Base-by-base conservation (phyloP, 2,329 filamentous ascomycete species). In the Cladosporium sphaerospermum region DNA sequence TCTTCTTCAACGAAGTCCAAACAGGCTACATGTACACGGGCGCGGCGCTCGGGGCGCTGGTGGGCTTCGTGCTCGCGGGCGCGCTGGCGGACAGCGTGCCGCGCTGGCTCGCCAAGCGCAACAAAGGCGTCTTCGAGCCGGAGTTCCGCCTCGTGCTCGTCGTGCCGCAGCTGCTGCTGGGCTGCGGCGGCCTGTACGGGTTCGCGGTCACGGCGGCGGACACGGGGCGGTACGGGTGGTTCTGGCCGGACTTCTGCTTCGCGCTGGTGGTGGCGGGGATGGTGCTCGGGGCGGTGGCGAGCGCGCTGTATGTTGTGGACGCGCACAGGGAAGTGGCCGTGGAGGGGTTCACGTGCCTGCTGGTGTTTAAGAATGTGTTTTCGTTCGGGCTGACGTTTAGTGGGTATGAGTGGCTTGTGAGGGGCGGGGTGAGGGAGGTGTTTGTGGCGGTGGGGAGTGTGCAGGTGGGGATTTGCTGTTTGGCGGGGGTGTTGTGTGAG, bases 351-450 rank as follows among this genome's bases (percentile, higher is more conserved):
- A 96, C 90, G 0, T 88, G 89, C 70, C 81, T 93, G 67, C 80
- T 96, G 59, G 84, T 96, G 51, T 96, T 96, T 77, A 96, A 96
- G 72, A 96, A 96, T 70, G 80, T 96, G 57, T 95, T 96, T 73
- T 88, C 85, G 57, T 96, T 95, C 63, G 82, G 83, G 6, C 74
- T 96, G 53, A 95, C 91, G 0, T 95, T 85, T 67, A 86, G 82
- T 60, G 89, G 89, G 1, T 95, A 89, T 63, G 77, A 90, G 54
- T 96, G 92, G 91, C 77, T 96, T 23, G 77, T 86, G 9, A 59
- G 72, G 1, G 66, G 67, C 8, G 82, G 82, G 1, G 81, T 84
- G n/a, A 80, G 82, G 55, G 76, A 78, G 44, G 73, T 80, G 0
- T 92, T 96, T 70, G 78, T 86, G 51, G 78, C 81, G 16, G 79